phyloP scores from a whole-genome alignment of 352 stramenopile genomes.

The Pythium aphanidermatum region DNA sequence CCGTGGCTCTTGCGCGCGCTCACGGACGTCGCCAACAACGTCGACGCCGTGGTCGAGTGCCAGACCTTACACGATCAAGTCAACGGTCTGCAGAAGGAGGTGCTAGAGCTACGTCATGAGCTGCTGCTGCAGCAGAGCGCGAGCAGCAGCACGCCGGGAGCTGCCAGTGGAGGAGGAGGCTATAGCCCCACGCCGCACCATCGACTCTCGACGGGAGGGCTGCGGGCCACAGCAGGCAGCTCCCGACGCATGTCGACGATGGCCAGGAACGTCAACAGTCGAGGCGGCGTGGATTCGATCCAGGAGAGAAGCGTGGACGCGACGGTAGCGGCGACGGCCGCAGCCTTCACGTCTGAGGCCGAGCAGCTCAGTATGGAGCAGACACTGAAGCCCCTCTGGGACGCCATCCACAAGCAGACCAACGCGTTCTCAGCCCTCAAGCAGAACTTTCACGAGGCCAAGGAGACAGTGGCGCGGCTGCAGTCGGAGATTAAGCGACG shows the following conservation, averaged over 20 bases:
- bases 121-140: constrained; percentile 60
- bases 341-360: constrained; percentile 12
- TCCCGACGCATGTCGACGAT: constrained; percentile 3
- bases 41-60: constrained; percentile 75
- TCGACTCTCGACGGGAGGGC: constrained; percentile 36
- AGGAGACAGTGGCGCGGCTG: constrained; percentile 59
- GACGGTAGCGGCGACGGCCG: constrained; percentile 15
- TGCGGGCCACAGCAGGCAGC: constrained; percentile 15
- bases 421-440: constrained; percentile 62
- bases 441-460: constrained; percentile 61
- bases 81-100: constrained; percentile 66
- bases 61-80: constrained; percentile 72
- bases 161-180: neutral
- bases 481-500: constrained; percentile 81
- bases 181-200: constrained; percentile 55
- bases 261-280: constrained; percentile 1
- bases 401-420: constrained; percentile 72
- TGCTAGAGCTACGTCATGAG: constrained; percentile 72
- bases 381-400: constrained; percentile 64
- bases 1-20: constrained; percentile 68
- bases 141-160: constrained; percentile 1
- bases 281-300: neutral
- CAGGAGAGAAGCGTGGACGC: constrained; percentile 24
- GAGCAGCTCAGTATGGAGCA: constrained; percentile 19
- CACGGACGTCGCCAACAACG: constrained; percentile 73